These are phyloP conservation scores for Suillus subluteus DNA, from an alignment of 768 basidiomycete genomes.

Conservation along the genomic window DNA sequence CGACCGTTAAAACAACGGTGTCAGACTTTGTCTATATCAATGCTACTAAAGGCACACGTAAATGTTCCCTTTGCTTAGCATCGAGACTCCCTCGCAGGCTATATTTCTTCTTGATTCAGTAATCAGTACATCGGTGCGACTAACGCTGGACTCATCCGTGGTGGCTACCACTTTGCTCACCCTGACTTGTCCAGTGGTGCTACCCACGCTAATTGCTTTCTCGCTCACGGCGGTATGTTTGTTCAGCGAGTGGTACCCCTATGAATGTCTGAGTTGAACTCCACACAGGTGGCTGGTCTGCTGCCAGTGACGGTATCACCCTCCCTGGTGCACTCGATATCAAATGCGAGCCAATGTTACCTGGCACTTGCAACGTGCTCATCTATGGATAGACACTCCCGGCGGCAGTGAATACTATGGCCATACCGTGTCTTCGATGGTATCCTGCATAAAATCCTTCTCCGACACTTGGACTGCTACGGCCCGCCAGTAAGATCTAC, in stretches of 20 bases:
- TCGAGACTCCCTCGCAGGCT: constrained; percentile 18
- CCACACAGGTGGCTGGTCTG: constrained; percentile 51
- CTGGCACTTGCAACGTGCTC: constrained; percentile 5
- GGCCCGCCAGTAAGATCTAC: constrained; percentile 40
- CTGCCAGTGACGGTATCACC: constrained; percentile 50
- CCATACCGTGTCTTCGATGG: constrained; percentile 55
- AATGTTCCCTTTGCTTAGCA: constrained; percentile 14
- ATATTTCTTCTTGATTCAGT: constrained; percentile 36
- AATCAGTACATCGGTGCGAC: constrained; percentile 61
- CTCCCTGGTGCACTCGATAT: constrained; percentile 69
- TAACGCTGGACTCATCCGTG: constrained; percentile 58
- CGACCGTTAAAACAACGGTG: constrained; percentile 41
- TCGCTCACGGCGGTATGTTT: constrained; percentile 53
- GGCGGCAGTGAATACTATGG: constrained; percentile 58
- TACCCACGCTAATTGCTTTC: constrained; percentile 60
- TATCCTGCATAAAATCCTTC: constrained; percentile 66
- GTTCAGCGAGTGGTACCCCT: neutral
- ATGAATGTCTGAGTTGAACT: neutral
- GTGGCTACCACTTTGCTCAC: constrained; percentile 63
- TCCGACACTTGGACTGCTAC: constrained; percentile 58
- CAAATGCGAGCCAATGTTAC: constrained; percentile 44
- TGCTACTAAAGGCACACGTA: constrained; percentile 66
- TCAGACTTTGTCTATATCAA: constrained; percentile 65
- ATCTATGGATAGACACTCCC: constrained; percentile 47
- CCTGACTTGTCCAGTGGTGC: constrained; percentile 58